Conservation (phyloP, 2,329 filamentous ascomycete genomes). For the Onygena corvina region DNA sequence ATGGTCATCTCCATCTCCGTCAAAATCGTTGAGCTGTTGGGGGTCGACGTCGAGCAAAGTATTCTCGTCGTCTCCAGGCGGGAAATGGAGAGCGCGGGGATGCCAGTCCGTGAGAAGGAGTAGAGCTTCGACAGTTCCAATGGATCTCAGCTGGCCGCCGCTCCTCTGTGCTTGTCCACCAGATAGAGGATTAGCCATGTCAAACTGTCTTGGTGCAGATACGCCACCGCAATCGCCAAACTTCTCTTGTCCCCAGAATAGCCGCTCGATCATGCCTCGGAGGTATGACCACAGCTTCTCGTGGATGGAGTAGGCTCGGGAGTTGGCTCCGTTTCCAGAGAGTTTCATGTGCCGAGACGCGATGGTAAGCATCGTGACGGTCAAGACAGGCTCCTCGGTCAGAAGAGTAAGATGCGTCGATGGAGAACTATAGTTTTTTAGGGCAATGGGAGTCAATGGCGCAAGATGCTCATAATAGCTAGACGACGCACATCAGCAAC, state of each 20-base stretch:
- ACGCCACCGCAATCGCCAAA: conserved; percentile 76
- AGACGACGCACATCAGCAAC: conserved; percentile 11
- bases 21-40: conserved; percentile 53
- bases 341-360: conserved; percentile 76
- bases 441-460: conserved; percentile 83
- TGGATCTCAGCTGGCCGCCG: conserved; percentile 66
- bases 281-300: conserved; percentile 92
- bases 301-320: conserved; percentile 80
- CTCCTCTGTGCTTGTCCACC: conserved; percentile 18
- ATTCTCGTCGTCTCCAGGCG: conserved; percentile 55
- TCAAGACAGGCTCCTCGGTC: conserved; percentile 82
- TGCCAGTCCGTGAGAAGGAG: conserved; percentile 97
- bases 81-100: conserved; percentile 85
- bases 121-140: conserved; percentile 88
- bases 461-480: conserved; percentile 87
- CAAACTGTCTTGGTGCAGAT: conserved; percentile 27
- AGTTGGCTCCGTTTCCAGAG: conserved; percentile 65
- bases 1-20: conserved; percentile 34
- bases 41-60: conserved; percentile 58
- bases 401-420: conserved; percentile 67
- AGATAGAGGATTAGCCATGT: conserved; percentile 8
- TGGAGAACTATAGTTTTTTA: conserved; percentile 78
- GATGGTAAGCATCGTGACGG: conserved; percentile 82
- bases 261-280: conserved; percentile 85
- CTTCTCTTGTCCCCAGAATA: conserved; percentile 91